phyloP scores from a whole-genome alignment of 2,329 filamentous ascomycete genomes.

The Fusarium sp. region DNA sequence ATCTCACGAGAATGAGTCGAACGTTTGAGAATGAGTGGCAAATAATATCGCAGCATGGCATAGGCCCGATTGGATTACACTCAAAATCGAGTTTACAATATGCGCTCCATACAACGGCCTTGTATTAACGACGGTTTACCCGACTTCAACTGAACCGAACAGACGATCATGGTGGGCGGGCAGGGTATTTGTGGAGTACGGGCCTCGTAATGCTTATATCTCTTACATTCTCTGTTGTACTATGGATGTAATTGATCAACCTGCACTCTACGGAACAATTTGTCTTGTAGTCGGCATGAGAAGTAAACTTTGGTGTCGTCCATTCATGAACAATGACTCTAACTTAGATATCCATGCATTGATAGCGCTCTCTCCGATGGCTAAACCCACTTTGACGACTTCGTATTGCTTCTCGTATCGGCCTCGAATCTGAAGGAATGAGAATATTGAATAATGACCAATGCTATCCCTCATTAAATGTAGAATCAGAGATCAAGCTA shows the following conservation, averaged over 20 bases:
- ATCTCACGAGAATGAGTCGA: not conserved
- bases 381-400: not conserved
- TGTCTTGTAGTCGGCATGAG: not conserved
- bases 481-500: too few relatives aligned
- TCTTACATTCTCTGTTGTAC: not conserved
- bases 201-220: not conserved
- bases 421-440: not conserved
- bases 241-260: not conserved
- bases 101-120: slow-evolving; percentile 20
- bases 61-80: not conserved
- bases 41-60: not conserved
- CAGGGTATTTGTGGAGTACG: slow-evolving; percentile 1
- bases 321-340: not conserved
- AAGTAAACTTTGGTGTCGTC: not conserved
- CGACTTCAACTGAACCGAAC: not conserved
- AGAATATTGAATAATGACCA: not conserved
- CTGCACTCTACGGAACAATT: not conserved
- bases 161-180: slow-evolving; percentile 16
- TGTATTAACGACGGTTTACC: not conserved
- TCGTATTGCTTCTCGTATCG: not conserved
- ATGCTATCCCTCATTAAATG: too few relatives aligned
- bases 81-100: not conserved
- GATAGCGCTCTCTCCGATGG: not conserved
- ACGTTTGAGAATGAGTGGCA: not conserved
- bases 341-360: not conserved